These are phyloP conservation scores for Phlebopus sp. DNA, from an alignment of 1,284 basidiomycete genomes.

Conservation along the genomic window DNA sequence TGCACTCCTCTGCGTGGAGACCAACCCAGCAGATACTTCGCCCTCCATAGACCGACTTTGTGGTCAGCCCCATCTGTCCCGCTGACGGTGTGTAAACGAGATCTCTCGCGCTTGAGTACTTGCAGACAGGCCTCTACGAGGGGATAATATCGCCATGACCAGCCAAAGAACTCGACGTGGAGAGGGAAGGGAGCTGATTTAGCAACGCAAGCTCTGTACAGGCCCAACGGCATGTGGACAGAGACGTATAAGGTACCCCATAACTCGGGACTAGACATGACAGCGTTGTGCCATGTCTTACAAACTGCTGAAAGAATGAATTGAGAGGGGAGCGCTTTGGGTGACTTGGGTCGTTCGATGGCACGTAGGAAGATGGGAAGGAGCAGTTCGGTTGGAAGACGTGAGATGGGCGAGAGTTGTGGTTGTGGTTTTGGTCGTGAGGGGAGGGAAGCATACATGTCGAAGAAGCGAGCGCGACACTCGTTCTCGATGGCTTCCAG, in stretches of 20 bases:
- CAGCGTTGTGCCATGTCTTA: background rate
- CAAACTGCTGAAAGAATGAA: conserved; percentile 1
- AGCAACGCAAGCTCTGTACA: background rate
- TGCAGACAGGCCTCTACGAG: too few species aligned
- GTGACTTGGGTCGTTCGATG: background rate
- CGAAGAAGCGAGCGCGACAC: background rate
- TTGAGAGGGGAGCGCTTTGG: background rate
- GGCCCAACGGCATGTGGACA: background rate
- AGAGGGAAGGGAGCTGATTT: conserved; percentile 1
- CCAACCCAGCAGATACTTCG: too few species aligned
- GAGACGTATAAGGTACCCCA: conserved; percentile 1
- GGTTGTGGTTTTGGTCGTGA: background rate
- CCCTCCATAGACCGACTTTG: too few species aligned
- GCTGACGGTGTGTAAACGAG: too few species aligned
- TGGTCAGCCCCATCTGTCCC: too few species aligned
- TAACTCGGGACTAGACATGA: conserved; percentile 2
- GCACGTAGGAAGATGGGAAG: background rate
- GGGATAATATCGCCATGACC: background rate
- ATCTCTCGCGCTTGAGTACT: too few species aligned
- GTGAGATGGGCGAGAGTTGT: conserved; percentile 3
- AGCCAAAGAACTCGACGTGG: conserved; percentile 2
- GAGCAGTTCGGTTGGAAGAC: conserved; percentile 4
- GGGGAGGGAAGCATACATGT: background rate
- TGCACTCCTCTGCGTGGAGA: too few species aligned
- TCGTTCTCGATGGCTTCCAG: background rate